Evolutionary conservation across 179 eudicot genomes (phyloP).

Genomic region (Nepenthes alata): DNA sequence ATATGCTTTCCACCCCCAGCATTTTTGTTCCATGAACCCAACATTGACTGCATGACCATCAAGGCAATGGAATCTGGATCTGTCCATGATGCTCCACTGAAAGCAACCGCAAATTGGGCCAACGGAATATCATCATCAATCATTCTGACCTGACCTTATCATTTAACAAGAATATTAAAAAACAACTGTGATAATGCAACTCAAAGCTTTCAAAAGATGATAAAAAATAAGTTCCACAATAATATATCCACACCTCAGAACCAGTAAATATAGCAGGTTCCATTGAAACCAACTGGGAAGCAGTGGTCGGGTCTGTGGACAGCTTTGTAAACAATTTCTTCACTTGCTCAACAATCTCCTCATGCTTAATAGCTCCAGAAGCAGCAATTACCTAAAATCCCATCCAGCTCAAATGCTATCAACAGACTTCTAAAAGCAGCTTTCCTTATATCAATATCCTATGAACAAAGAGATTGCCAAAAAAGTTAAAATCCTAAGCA

Average conservation of each 20-base stretch:
- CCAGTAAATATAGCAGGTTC: constrained; percentile 42
- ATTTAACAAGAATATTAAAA: not conserved
- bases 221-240: not conserved
- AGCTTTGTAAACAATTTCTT: constrained; percentile 25
- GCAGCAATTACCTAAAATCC: constrained; percentile 32
- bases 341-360: constrained; percentile 31
- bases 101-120: constrained; percentile 81
- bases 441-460: not conserved
- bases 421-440: constrained; percentile 1
- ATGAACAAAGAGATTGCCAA: not conserved
- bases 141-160: constrained; percentile 41
- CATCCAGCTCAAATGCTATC: not conserved
- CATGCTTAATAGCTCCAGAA: constrained; percentile 40
- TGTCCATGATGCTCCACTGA: constrained; percentile 82
- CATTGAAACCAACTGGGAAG: constrained; percentile 27
- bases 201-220: not conserved
- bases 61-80: constrained; percentile 59
- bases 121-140: constrained; percentile 50
- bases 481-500: not conserved
- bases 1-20: constrained; percentile 57
- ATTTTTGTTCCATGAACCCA: constrained; percentile 56
- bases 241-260: constrained; percentile 27
- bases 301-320: constrained; percentile 38
- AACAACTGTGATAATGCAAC: not conserved
- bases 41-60: constrained; percentile 60